Conservation (phyloP, 1,284 basidiomycete species). For the Xanthoconium separans region DNA sequence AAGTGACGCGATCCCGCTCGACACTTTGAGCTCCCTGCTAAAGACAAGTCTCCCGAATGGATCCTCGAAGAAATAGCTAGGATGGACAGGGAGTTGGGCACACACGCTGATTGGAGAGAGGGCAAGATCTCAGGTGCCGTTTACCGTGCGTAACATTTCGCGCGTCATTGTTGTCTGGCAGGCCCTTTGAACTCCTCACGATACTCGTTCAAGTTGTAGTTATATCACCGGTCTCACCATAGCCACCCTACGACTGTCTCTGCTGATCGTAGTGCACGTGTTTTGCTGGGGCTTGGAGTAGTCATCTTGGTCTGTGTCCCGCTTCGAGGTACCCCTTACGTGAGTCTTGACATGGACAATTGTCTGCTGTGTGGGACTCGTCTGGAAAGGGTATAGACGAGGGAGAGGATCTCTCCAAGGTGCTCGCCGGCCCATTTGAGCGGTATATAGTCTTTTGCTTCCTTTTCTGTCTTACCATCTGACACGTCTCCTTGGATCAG, state of each 20-base stretch:
- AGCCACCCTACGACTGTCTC: too few relatives aligned
- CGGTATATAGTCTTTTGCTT: constrained; percentile 58
- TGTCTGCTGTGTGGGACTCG: neutral
- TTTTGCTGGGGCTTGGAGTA: too few relatives aligned
- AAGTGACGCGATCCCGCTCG: constrained; percentile 58
- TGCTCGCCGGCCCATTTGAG: constrained; percentile 69
- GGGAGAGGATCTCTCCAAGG: constrained; percentile 74
- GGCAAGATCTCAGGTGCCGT: constrained; percentile 88
- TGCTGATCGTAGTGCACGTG: neutral
- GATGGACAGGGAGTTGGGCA: constrained; percentile 63
- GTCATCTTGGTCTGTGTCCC: too few relatives aligned
- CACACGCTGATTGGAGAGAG: constrained; percentile 57
- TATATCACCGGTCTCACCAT: too few relatives aligned
- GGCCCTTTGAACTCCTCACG: too few relatives aligned
- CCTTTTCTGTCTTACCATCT: neutral
- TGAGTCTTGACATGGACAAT: constrained; percentile 9
- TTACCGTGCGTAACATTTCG: constrained; percentile 76
- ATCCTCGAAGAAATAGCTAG: constrained; percentile 76
- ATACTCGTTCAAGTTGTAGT: too few relatives aligned
- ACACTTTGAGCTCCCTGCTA: constrained; percentile 63
- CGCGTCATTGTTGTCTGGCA: too few relatives aligned
- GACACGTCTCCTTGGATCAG: constrained; percentile 35
- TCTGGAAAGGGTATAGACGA: constrained; percentile 54
- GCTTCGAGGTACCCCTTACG: constrained; percentile 33
- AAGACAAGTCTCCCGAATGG: constrained; percentile 75